Percentiles rank a stretch among this genome's conserved stretches.
Conservation (phyloP, 1,284 basidiomycete species). For the Flammula alnicola region DNA sequence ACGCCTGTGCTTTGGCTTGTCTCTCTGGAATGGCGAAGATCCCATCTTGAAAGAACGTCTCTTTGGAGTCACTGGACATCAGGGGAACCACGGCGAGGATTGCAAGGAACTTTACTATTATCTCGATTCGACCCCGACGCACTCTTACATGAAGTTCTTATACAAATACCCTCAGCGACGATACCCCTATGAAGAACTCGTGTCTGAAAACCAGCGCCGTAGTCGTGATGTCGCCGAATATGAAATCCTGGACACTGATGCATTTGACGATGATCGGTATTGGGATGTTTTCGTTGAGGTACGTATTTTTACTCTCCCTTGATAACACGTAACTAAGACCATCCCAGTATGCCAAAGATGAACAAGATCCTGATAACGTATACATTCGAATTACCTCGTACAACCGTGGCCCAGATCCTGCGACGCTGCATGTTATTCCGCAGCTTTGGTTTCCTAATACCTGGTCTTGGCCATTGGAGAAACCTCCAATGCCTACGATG, state of each 20-base stretch:
- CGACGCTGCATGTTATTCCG: conserved; percentile 94
- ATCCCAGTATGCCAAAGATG: conserved; percentile 93
- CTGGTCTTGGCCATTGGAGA: conserved; percentile 93
- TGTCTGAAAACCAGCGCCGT: conserved; percentile 83
- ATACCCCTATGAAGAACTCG: conserved; percentile 94
- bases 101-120: conserved; percentile 99
- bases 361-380: conserved; percentile 86
- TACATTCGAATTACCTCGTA: conserved; percentile 96
- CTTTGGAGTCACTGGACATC: conserved; percentile 93
- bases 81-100: conserved; percentile 99
- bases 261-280: conserved; percentile 92
- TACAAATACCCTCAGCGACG: conserved; percentile 96
- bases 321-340: conserved; percentile 14
- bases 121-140: conserved; percentile 96
- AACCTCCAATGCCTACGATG: conserved; percentile 79
- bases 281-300: conserved; percentile 99
- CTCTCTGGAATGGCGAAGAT: conserved; percentile 95
- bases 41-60: conserved; percentile 95
- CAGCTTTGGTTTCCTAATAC: conserved; percentile 98
- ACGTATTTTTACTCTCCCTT: conserved; percentile 30
- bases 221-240: conserved; percentile 89
- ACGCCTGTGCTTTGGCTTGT: conserved; percentile 88
- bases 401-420: conserved; percentile 94
- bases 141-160: conserved; percentile 99
- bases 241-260: conserved; percentile 92